A percentile compares a stretch with the other conserved stretches of the same genome.
Evolutionary conservation across 106 monocot species (phyloP).

Genomic region (Allium sativum): DNA sequence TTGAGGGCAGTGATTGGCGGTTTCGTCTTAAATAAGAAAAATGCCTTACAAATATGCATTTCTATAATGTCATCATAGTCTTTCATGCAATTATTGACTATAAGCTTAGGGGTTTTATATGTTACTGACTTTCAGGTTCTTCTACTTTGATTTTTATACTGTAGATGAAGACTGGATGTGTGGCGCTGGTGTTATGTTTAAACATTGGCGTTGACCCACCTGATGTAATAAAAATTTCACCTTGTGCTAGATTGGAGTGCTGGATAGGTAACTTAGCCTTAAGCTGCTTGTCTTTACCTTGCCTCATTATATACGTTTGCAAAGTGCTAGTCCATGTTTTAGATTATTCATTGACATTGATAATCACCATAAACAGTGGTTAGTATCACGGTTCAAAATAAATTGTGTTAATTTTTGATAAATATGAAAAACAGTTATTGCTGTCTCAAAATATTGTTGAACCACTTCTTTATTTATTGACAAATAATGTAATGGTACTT

Average conservation of each 20-base stretch:
- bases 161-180: conserved; percentile 98
- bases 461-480: no score
- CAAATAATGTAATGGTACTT: no score
- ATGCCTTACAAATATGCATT: not conserved
- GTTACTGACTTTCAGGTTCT: not conserved
- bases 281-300: not conserved
- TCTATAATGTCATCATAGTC: not conserved
- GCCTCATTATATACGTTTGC: not conserved
- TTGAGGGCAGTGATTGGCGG: not conserved
- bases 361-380: not conserved
- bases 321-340: not conserved
- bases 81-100: not conserved
- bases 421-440: not conserved
- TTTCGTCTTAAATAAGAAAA: not conserved
- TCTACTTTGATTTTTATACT: conserved; percentile 25
- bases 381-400: not conserved
- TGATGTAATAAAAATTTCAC: conserved; percentile 97
- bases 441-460: not conserved
- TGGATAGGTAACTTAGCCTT: conserved; percentile 70
- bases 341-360: not conserved
- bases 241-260: conserved; percentile 98
- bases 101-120: conserved; percentile 1
- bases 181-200: conserved; percentile 90
- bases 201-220: conserved; percentile 95
- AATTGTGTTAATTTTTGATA: not conserved